Evolutionary conservation across 2,329 filamentous ascomycete genomes (phyloP), one percentile per base, ranked within the genome.

Genomic region (Claviceps arundinis): DNA sequence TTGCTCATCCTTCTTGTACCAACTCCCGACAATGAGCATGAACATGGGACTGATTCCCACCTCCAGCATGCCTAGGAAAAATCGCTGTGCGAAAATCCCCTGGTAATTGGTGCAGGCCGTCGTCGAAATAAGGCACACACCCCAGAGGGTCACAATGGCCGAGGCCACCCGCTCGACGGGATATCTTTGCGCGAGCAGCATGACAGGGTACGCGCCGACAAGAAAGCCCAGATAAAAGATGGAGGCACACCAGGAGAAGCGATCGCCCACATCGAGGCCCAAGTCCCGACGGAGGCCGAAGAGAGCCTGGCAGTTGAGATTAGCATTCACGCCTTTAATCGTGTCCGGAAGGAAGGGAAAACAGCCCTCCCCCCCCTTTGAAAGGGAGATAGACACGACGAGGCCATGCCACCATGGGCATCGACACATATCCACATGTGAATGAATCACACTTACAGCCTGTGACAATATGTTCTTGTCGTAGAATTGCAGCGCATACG

Each of bases 171-270:
- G 61, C 37, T 59, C 60, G 57, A 64, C 60, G 19, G 55, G 58
- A 30, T 60, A 63, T 50, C 59, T 60, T 54, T 66, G 64, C 7
- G 60, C 60, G 1, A 65, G 52, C 50, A 58, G 61, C 54, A 61
- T 64, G 60, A 61, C 61, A 0, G 64, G 64, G 37, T 65, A 66
- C 11, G 72, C 69, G 6, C 68, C 69, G 2, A 66, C 57, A 1
- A 73, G 57, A 53, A 65, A 68, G 50, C 63, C 74, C 26, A 78
- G 68, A 55, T 77, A 78, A 61, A 77, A 78, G 26, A 77, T 71
- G 43, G 52, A 56, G 41, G 54, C 50, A 13, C 47, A 50, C 46
- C 49, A 53, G 14, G 54, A 56, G 14, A 46, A 50, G 14, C 47
- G 50, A 34, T 52, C 47, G 34, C 54, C 44, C 13, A 40, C 40